Conservation (phyloP, 805 yeast species). For the Clavispora phyllophila region DNA sequence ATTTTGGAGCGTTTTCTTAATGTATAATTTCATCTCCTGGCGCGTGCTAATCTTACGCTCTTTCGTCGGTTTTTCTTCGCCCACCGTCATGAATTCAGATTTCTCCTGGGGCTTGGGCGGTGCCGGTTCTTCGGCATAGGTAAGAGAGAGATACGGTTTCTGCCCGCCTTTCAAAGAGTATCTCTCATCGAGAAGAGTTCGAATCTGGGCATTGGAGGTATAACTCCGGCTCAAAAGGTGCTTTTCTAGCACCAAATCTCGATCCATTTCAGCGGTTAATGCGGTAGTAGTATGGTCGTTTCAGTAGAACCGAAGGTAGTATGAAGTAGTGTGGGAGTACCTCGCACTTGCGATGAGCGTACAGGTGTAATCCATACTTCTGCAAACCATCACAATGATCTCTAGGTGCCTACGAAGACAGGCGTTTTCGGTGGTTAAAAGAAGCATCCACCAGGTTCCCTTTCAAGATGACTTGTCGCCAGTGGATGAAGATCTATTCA, state of each 20-base stretch:
- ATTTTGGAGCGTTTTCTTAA: constrained; percentile 29
- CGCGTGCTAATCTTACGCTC: constrained; percentile 29
- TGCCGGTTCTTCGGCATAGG: constrained; percentile 28
- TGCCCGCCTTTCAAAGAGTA: constrained; percentile 44
- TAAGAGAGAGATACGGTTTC: constrained; percentile 40
- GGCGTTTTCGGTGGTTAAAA: neutral
- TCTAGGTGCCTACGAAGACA: constrained; percentile 3
- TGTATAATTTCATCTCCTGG: constrained; percentile 38
- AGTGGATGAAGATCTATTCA: constrained; percentile 31
- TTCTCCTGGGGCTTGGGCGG: constrained; percentile 6
- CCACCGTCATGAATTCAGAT: constrained; percentile 5
- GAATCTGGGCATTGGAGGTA: constrained; percentile 30
- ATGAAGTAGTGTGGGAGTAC: neutral
- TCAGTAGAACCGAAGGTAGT: too few species aligned
- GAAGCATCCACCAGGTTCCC: constrained; percentile 22
- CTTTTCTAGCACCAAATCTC: constrained; percentile 41
- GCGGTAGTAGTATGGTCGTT: neutral
- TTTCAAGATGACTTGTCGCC: constrained; percentile 35
- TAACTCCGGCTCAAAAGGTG: constrained; percentile 43
- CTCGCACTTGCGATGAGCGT: neutral
- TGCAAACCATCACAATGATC: constrained; percentile 2
- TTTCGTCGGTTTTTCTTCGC: constrained; percentile 6
- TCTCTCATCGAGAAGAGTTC: constrained; percentile 39
- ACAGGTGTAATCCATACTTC: neutral
- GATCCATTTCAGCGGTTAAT: constrained; percentile 28